Evolutionary conservation across 2,329 filamentous ascomycete species (phyloP), one percentile per base, ranked within the genome.

Genomic region (Botryosphaeria agaves): DNA sequence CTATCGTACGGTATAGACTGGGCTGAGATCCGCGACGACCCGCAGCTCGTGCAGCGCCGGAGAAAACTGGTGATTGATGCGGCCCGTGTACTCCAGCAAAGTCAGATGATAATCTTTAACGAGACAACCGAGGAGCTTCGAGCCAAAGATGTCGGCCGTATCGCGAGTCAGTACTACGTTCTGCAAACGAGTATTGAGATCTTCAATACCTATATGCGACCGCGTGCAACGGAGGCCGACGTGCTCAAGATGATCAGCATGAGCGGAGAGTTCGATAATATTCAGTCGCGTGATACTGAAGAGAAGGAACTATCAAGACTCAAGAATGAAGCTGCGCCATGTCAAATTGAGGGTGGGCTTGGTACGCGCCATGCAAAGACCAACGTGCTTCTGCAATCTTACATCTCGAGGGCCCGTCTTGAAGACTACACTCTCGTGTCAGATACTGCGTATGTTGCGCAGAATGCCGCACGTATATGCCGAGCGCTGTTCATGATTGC

Each of bases 31-130:
- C 66, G 75, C 18, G 80, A 95, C 41, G 89, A 98, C 44, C 85
- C 84, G 0, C 76, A 74, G 35, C 66, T 98, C 16, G 83, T 94
- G 2, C 78, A 89, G 46, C 69, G 87, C 41, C 72, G 89, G 30
- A 72, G 85, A 3, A 76, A 89, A 39, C 62, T 98, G 31, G 78
- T 89, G 32, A 84, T 92, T 26, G 76, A 92, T 43, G 89, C 89
- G 15, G 89, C 89, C 1, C 68, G 76, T 26, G 80, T 82, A 4
- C 59, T 98, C 26, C 85, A 94, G 47, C 69, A 85, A 46, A 92
- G 82, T 42, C 89, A 98, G 55, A 98, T 98, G 91, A 89, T 98
- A 45, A 89, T 98, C 33, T 98, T 87, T 61, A 94, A 98, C 41
- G 89, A 95, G 47, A 71, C 65, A 12, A 98, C 87, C 0, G 87